Evolutionary conservation across 108 stramenopile species (phyloP), one percentile per base, ranked within the genome.

Genomic region (Poteriospumella lacustris): DNA sequence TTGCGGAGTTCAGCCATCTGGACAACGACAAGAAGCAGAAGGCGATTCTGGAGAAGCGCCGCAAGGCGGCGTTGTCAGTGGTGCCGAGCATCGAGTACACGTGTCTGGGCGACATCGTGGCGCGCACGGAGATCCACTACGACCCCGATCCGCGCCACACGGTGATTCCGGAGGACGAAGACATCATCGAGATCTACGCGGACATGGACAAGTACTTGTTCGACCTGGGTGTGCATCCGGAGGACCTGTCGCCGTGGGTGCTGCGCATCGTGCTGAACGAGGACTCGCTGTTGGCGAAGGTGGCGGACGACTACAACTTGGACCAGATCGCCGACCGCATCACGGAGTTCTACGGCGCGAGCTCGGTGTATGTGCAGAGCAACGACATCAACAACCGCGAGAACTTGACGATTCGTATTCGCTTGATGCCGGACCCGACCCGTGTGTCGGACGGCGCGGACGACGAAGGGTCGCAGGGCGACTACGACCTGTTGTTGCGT

Each of bases 191-290:
- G 77, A 90, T 87, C 0, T 15, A 0, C 38, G 39, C 12, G 42
- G 28, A n/a, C 40, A 19, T 56, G 15, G 24, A 56, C 19, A 56
- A 19, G 24, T 56, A 19, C 15, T 56, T 56, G 52, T n/a, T n/a
- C n/a, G 92, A 93, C 68, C 90, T 89, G 58, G 91, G 90, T 88
- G 90, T 77, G 86, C 90, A 95, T 68, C 84, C 93, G 60, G 86
- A 91, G 75, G 87, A 91, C 43, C 85, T 96, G 59, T 85, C 88
- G 52, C 96, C 97, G 19, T 99, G 97, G 97, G 91, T 97, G 26
- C 87, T 99, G 58, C 93, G 97, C 42, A 90, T 99, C 72, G 95
- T 93, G 68, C 88, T 97, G 3, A 92, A 96, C 81, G 88, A 93
- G 80, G 86, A 90, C 78, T 85, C 89, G 24, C 26, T 78, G 34